A percentile compares a stretch with the other conserved stretches of the same genome.
These are phyloP conservation scores for Fusarium sp. DNA, from an alignment of 2,329 filamentous ascomycete genomes.

Conservation along the genomic window DNA sequence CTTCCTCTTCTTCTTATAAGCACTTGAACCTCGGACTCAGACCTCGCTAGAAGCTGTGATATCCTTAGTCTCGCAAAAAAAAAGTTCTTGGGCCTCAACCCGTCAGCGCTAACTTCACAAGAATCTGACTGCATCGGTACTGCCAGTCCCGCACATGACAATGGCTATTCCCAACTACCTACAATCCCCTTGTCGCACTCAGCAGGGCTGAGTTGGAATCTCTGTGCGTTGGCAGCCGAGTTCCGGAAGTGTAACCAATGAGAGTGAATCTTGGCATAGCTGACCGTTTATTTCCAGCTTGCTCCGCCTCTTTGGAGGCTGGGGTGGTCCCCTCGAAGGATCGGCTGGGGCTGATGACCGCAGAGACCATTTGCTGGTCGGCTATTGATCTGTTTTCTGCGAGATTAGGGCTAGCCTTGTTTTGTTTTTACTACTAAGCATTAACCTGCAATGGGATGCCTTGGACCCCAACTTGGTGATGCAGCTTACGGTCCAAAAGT, in stretches of 20 bases:
- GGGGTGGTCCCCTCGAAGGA: background rate
- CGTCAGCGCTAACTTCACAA: background rate
- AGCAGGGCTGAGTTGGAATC: background rate
- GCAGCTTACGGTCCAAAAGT: background rate
- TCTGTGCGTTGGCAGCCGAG: background rate
- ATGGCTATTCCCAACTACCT: background rate
- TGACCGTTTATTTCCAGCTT: background rate
- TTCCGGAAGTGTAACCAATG: background rate
- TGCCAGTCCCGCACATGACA: background rate
- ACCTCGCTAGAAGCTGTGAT: background rate
- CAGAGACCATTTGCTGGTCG: background rate
- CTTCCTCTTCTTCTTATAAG: background rate
- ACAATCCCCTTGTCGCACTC: background rate
- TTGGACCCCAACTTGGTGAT: background rate
- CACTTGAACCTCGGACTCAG: background rate
- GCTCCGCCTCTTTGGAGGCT: background rate
- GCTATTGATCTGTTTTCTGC: background rate
- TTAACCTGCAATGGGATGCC: background rate
- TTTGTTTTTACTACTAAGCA: background rate
- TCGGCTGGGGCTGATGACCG: background rate
- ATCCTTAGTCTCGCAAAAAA: background rate
- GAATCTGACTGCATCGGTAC: background rate
- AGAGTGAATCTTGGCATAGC: background rate
- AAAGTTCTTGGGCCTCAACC: background rate
- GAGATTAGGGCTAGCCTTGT: background rate